phyloP scores from a whole-genome alignment of 225 moss, liverwort and hornwort genomes.

The Physcomitrellopsis africana region DNA sequence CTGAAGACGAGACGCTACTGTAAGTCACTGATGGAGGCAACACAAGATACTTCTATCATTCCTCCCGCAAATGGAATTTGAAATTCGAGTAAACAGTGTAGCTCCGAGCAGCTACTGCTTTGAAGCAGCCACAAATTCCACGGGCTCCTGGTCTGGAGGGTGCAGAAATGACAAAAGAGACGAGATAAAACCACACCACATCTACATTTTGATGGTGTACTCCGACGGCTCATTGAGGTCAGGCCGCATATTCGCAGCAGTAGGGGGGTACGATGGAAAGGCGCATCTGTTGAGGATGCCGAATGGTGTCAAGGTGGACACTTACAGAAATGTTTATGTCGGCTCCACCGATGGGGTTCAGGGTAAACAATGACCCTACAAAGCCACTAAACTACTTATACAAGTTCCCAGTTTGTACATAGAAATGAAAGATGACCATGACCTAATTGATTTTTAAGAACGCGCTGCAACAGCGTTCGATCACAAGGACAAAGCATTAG shows the following conservation, averaged over 20 bases:
- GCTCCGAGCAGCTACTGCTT: too few species aligned
- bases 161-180: slow-evolving; percentile 27
- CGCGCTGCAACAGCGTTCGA: slow-evolving; percentile 35
- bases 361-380: slow-evolving; percentile 31
- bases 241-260: slow-evolving; percentile 41
- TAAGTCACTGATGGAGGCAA: slow-evolving; percentile 54
- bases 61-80: background rate
- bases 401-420: background rate
- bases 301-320: slow-evolving; percentile 63
- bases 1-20: slow-evolving; percentile 53
- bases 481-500: slow-evolving; percentile 46
- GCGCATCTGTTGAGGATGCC: slow-evolving; percentile 38
- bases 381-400: background rate
- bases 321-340: slow-evolving; percentile 53
- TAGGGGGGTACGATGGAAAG: slow-evolving; percentile 54
- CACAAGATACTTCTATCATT: slow-evolving; percentile 16
- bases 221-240: slow-evolving; percentile 33
- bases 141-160: background rate
- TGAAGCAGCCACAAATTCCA: background rate
- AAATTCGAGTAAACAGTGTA: background rate
- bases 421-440: background rate
- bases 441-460: background rate
- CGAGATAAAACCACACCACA: slow-evolving; percentile 37
- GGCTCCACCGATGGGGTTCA: slow-evolving; percentile 49
- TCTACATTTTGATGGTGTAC: slow-evolving; percentile 45